phyloP scores from a whole-genome alignment of 2,329 filamentous ascomycete genomes.

The Claviceps pusilla region DNA sequence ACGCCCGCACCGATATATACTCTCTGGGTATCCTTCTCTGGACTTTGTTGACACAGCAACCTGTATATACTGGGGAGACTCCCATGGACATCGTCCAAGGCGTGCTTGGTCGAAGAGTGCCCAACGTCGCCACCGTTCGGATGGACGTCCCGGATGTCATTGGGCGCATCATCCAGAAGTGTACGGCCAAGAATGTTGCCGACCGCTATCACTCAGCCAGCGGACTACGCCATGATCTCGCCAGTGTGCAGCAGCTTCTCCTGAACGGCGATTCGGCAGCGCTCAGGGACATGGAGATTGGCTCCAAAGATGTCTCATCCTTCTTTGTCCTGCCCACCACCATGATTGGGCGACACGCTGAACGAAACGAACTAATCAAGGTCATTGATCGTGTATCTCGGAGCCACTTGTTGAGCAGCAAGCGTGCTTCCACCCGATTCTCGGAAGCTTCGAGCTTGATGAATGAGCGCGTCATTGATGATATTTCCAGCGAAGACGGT shows the following conservation, averaged over 20 bases:
- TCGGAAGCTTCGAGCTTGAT: slow-evolving; percentile 41
- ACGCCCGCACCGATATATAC: slow-evolving; percentile 86
- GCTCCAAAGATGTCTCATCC: slow-evolving; percentile 74
- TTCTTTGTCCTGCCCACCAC: slow-evolving; percentile 74
- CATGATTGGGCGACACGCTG: slow-evolving; percentile 66
- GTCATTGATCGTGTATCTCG: slow-evolving; percentile 65
- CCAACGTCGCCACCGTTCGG: slow-evolving; percentile 59
- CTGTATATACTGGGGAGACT: slow-evolving; percentile 64
- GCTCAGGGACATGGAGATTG: slow-evolving; percentile 61
- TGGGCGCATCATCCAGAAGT: slow-evolving; percentile 73
- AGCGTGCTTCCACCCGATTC: slow-evolving; percentile 27
- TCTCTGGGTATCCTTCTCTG: slow-evolving; percentile 81
- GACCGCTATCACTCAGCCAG: slow-evolving; percentile 84
- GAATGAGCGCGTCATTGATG: slow-evolving; percentile 33
- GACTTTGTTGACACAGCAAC: slow-evolving; percentile 64
- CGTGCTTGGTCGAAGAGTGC: slow-evolving; percentile 65
- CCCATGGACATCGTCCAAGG: slow-evolving; percentile 86
- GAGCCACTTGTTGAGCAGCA: slow-evolving; percentile 39
- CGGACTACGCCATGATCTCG: slow-evolving; percentile 68
- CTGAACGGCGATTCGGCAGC: slow-evolving; percentile 58
- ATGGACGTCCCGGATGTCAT: slow-evolving; percentile 75
- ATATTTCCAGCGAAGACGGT: slow-evolving; percentile 41
- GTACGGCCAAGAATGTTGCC: slow-evolving; percentile 74
- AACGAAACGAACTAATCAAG: slow-evolving; percentile 53
- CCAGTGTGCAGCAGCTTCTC: slow-evolving; percentile 58